Evolutionary conservation across 495 filamentous ascomycete species (phyloP).

Genomic region (Cudoniella acicularis): DNA sequence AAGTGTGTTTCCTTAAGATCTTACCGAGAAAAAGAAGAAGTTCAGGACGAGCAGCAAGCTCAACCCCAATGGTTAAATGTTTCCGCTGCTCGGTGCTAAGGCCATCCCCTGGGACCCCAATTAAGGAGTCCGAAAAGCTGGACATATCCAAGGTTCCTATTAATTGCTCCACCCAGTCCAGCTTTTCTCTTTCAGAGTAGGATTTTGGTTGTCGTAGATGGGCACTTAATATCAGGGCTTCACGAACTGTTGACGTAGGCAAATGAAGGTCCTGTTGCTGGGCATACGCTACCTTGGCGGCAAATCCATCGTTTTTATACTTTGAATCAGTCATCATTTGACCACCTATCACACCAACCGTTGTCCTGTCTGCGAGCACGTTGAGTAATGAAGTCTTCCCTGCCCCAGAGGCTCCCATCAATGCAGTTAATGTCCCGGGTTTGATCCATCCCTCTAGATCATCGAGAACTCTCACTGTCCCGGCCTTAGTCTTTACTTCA

Average conservation of each 20-base stretch:
- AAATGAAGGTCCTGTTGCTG: slow-evolving; percentile 88
- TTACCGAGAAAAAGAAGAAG: slow-evolving; percentile 73
- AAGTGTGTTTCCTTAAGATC: slow-evolving; percentile 68
- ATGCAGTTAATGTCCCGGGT: slow-evolving; percentile 74
- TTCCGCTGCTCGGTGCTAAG: slow-evolving; percentile 83
- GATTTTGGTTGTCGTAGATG: slow-evolving; percentile 38
- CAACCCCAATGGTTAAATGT: slow-evolving; percentile 82
- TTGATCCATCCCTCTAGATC: slow-evolving; percentile 90
- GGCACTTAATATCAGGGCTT: slow-evolving; percentile 44
- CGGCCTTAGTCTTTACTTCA: slow-evolving; percentile 80
- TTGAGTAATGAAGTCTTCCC: slow-evolving; percentile 65
- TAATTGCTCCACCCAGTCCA: slow-evolving; percentile 54
- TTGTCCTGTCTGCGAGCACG: slow-evolving; percentile 47
- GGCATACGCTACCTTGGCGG: slow-evolving; percentile 85
- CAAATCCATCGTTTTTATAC: slow-evolving; percentile 63
- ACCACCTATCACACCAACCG: slow-evolving; percentile 68
- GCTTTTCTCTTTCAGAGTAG: slow-evolving; percentile 42
- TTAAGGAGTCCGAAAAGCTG: slow-evolving; percentile 76
- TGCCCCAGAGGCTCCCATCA: slow-evolving; percentile 63
- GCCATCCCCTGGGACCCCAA: slow-evolving; percentile 67
- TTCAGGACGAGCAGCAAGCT: slow-evolving; percentile 75
- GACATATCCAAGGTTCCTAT: slow-evolving; percentile 67
- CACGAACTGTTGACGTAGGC: slow-evolving; percentile 69
- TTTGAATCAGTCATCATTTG: slow-evolving; percentile 66
- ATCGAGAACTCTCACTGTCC: slow-evolving; percentile 70